Evolutionary conservation across 331 rosid genomes (phyloP), one percentile per base, ranked within the genome.

Genomic region (Phaseolus coccineus): DNA sequence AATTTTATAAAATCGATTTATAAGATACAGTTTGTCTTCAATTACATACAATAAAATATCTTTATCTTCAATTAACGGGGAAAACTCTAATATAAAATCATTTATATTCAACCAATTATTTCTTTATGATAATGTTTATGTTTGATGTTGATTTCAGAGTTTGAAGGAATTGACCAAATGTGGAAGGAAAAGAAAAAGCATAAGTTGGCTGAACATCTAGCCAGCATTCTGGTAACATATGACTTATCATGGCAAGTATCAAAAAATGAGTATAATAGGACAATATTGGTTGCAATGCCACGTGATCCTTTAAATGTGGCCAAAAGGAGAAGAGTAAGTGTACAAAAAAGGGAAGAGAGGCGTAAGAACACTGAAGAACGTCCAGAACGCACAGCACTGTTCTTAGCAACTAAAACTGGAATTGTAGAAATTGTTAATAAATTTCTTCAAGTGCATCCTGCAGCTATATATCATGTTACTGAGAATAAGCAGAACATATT

Each of bases 381-480:
- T 28, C 68, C 13, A 0, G 50, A 58, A 8, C 33, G 48, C 44
- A 63, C 65, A 1, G 66, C 84, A 40, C 14, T 84, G 14, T 12
- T 55, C 11, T 2, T 55, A 15, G 84, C 87, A 44, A 53, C 82
- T 1, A 56, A 56, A 22, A 30, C 47, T 8, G 87, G 89, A 57
- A 74, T 80, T 11, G 7, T 16, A 7, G 87, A 82, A 15, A 83
- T 86, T 3, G 80, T 76, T 19, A 4, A 76, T 0, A 69, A 27
- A 52, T 58, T 50, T 12, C 51, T 86, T 10, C 0, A 31, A 0
- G 11, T 30, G 3, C 11, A 64, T 71, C 85, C 85, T 3, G 40
- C 6, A 7, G 76, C 80, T 15, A 24, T 80, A 27, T 51, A 13
- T 42, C 77, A 76, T 40, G 74, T 58, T 5, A 52, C 56, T 24